Base-by-base conservation (phyloP, 2,329 filamentous ascomycete species). In the Aspergillus terreus region DNA sequence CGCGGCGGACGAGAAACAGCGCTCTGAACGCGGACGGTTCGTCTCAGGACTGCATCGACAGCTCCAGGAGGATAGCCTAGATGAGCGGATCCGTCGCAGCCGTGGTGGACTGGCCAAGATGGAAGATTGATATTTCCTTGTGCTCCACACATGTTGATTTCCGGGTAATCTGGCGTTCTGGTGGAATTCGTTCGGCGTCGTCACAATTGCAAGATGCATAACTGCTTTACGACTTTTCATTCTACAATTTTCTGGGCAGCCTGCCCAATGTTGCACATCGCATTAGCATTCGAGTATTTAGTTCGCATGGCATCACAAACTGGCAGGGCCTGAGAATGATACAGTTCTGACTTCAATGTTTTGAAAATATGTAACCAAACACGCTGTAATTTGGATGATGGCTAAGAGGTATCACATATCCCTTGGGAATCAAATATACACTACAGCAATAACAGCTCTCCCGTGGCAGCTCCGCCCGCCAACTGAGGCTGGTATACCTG, bases 401-500 rank as follows among this genome's bases (percentile, higher is more conserved):
- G 19, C 15, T 42, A 42, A 42, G 40, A 46, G 52, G 48, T 53
- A 57, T 57, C 53, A 57, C 46, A 53, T 47, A 43, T 52, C 45
- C 47, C 48, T 55, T 38, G 46, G 36, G 25, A 44, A 45, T 33
- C 33, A 48, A 46, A 30, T 12, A 15, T 15, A 38, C 11, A 59
- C 54, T 76, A 88, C 64, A 88, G 74, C 67, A 85, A 76, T 64
- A 92, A 73, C 70, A 92, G 74, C 74, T 92, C 88, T 6, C 85
- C 86, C 58, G 88, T 89, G 58, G 79, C 81, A 9, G 80, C 81
- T 21, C 78, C 78, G 44, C 82, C 85, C 58, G 82, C 82, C 11
- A 82, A 80, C 21, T 83, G 80, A 11, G 85, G 85, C 67, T 88
- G 85, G 65, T 90, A 85, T 35, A 86, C 82, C 56, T 88, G 84